Evolutionary conservation across 345 rosid genomes (phyloP), one percentile per base, ranked within the genome.

Genomic region (Gossypium mustelinum): DNA sequence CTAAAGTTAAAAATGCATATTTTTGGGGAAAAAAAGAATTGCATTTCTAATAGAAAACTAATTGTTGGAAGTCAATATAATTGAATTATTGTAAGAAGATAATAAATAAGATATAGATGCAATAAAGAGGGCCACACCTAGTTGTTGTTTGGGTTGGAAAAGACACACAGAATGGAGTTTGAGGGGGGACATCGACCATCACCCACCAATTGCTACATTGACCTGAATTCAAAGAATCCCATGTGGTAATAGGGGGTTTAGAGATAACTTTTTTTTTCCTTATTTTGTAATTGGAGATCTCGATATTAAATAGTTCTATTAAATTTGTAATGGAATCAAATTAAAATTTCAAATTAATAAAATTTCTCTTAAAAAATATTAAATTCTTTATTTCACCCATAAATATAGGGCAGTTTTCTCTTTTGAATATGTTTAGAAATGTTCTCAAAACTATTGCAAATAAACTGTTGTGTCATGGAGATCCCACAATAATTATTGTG

Each of bases 111-210:
- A 57, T 20, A 22, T 55, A 39, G 34, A 44, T 44, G 10, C 24
- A 25, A 7, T 25, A 11, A 58, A 44, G 24, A 47, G n/a, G 57
- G 68, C 58, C 76, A 73, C 11, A 18, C 67, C 41, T 52, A 9
- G 24, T 11, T 60, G 55, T 25, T 73, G 57, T 70, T 70, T 52
- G 60, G 73, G 27, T 45, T 11, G 76, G 27, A 59, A 4, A 27
- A 34, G 9, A 12, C 63, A 12, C 63, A 17, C 44, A 70, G 18
- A 70, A 55, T 43, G 64, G 55, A 72, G 45, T 58, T 45, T 2
- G 41, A 12, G 59, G 25, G 68, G 60, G 76, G 25, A 60, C 70
- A 74, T 73, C 8, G 12, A 17, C 55, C 55, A 44, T 73, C 39
- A 44, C 16, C 41, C 55, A 44, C 24, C 22, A 27, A 16, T 27